These are phyloP conservation scores for Mycena vulgaris DNA, from an alignment of 768 basidiomycete species.

Conservation along the genomic window DNA sequence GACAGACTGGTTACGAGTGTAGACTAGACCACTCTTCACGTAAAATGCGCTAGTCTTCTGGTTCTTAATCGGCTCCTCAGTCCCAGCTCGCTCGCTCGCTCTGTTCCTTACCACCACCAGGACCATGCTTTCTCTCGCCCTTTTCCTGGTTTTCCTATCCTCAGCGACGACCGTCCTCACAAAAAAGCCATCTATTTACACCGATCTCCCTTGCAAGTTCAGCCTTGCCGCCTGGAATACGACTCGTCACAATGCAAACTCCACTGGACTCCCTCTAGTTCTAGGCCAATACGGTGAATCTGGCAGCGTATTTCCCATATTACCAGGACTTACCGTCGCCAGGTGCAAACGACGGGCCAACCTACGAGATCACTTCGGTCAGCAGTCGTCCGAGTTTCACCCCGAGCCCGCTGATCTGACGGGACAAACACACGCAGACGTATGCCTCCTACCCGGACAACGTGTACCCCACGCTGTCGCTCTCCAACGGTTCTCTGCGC, in stretches of 20 bases:
- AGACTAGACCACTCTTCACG: too few relatives aligned
- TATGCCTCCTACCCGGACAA: constrained; percentile 65
- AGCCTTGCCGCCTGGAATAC: constrained; percentile 63
- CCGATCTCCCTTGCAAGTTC: constrained; percentile 54
- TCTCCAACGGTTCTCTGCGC: constrained; percentile 55
- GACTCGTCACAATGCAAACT: too few relatives aligned
- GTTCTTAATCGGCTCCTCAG: too few relatives aligned
- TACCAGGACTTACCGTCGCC: background rate
- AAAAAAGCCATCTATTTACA: constrained; percentile 11
- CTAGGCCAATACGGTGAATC: too few relatives aligned
- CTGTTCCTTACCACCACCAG: background rate
- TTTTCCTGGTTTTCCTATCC: background rate
- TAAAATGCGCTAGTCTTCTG: too few relatives aligned
- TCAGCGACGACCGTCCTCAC: background rate
- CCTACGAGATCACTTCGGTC: constrained; percentile 16
- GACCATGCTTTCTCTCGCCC: background rate
- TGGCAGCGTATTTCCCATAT: too few relatives aligned
- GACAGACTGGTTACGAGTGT: too few relatives aligned
- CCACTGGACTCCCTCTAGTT: too few relatives aligned
- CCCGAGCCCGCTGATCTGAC: too few relatives aligned
- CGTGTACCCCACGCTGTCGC: constrained; percentile 59
- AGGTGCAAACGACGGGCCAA: too few relatives aligned
- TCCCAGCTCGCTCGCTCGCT: too few relatives aligned
- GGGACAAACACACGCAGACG: too few relatives aligned
- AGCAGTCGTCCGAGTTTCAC: background rate